These are phyloP conservation scores for Trypanosoma brucei DNA, from an alignment of 208 protist genomes.

Conservation along the genomic window DNA sequence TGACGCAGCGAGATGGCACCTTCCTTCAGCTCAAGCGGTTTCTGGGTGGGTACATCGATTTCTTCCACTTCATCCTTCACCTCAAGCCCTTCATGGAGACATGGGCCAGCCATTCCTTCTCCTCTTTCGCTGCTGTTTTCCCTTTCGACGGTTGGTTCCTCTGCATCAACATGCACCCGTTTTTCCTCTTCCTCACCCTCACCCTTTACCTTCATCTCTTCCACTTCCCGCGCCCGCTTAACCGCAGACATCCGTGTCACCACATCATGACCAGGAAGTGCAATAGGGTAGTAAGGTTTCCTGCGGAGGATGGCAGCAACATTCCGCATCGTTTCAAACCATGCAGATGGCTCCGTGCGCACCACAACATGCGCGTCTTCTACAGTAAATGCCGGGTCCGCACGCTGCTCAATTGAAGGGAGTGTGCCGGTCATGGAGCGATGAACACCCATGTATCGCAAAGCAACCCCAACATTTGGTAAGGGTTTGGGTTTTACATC, in stretches of 20 bases:
- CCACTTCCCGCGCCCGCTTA: conserved; percentile 7
- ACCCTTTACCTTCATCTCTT: conserved; percentile 1
- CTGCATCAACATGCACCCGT: neutral
- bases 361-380: conserved; percentile 12
- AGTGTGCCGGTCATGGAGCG: conserved; percentile 79
- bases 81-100: neutral
- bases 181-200: conserved; percentile 6
- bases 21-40: conserved; percentile 10
- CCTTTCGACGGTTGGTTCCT: neutral
- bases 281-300: conserved; percentile 26
- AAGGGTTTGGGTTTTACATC: neutral
- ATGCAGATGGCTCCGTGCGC: conserved; percentile 37
- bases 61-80: neutral
- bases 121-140: neutral
- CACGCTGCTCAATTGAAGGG: conserved; percentile 45
- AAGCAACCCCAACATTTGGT: neutral
- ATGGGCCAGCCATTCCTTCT: neutral
- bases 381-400: conserved; percentile 8
- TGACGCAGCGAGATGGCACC: conserved; percentile 42
- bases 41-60: neutral
- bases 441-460: conserved; percentile 33
- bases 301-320: conserved; percentile 33
- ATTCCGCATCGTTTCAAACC: conserved; percentile 52
- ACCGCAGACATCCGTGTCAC: conserved; percentile 12
- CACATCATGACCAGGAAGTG: conserved; percentile 58